A percentile compares a stretch with the other conserved stretches of the same genome.
Conservation (phyloP, 1,284 basidiomycete species). For the Leccinum pachyderme region DNA sequence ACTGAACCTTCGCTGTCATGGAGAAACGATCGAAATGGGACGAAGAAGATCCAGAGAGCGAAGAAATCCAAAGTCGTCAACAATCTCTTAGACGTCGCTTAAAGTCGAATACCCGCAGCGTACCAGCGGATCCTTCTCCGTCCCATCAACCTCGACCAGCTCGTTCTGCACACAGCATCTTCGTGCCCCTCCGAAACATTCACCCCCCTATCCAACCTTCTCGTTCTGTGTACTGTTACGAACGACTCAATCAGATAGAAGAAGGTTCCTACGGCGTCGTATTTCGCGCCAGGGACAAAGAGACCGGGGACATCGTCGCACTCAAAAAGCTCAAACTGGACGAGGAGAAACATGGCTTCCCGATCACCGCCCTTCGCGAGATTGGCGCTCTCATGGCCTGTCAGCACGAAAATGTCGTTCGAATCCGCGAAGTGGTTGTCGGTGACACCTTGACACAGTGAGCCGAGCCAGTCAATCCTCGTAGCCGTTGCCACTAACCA, state of each 20-base stretch:
- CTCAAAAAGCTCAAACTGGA: constrained; percentile 98
- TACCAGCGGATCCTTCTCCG: constrained; percentile 16
- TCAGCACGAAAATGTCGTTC: constrained; percentile 92
- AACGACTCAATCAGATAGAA: constrained; percentile 96
- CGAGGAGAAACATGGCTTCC: constrained; percentile 97
- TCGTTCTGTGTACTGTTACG: constrained; percentile 90
- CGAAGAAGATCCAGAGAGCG: constrained; percentile 44
- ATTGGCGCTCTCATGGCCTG: constrained; percentile 93
- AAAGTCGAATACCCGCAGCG: constrained; percentile 34
- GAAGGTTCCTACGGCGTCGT: constrained; percentile 81
- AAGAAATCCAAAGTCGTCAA: constrained; percentile 30
- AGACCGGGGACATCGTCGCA: constrained; percentile 93
- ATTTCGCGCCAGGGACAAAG: constrained; percentile 86
- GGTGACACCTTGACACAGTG: constrained; percentile 99
- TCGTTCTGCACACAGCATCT: constrained; percentile 49
- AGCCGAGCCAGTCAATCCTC: constrained; percentile 36
- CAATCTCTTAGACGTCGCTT: constrained; percentile 47
- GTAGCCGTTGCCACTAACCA: constrained; percentile 17
- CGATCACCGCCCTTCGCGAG: constrained; percentile 95
- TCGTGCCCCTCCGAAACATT: constrained; percentile 70
- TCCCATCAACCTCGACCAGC: constrained; percentile 12
- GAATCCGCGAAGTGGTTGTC: constrained; percentile 94
- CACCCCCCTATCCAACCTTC: constrained; percentile 81
- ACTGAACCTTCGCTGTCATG: not conserved
- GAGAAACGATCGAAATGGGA: constrained; percentile 74